phyloP scores from a whole-genome alignment of 2,329 filamentous ascomycete genomes.

The Aspergillus eucalypticola region DNA sequence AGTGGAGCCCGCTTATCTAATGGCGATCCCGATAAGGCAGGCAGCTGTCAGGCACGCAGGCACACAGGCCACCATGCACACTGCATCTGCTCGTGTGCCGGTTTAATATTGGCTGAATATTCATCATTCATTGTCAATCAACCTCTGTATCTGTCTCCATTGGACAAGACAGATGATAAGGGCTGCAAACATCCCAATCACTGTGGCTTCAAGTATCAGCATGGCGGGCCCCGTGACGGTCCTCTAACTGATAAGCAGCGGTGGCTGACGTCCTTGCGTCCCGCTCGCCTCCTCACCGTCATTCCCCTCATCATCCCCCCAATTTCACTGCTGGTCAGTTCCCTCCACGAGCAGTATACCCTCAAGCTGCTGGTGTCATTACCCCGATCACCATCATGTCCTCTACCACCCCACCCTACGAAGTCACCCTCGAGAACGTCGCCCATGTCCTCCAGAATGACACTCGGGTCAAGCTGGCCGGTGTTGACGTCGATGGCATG shows the following conservation, averaged over 20 bases:
- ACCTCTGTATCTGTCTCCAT: too few species aligned
- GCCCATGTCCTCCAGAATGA: slow-evolving; percentile 69
- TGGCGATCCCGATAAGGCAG: not conserved
- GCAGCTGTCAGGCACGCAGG: not conserved
- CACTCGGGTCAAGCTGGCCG: slow-evolving; percentile 80
- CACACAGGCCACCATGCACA: not conserved
- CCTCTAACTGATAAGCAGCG: not conserved
- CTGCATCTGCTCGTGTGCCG: not conserved
- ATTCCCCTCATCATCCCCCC: not conserved
- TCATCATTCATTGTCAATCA: too few species aligned
- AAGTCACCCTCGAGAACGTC: slow-evolving; percentile 62
- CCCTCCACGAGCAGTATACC: not conserved
- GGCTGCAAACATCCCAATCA: not conserved
- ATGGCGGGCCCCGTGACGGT: not conserved
- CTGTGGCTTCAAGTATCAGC: not conserved
- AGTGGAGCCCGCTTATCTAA: not conserved
- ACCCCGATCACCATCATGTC: not conserved
- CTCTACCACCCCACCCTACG: slow-evolving; percentile 4
- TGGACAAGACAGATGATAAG: not conserved
- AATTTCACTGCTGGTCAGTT: not conserved
- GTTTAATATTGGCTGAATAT: not conserved
- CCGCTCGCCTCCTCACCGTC: not conserved
- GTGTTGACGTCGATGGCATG: slow-evolving; percentile 82
- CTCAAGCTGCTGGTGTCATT: not conserved
- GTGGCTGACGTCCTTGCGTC: not conserved